Percentiles rank a stretch among this genome's conserved stretches.
These are phyloP conservation scores for Ophiostoma piceae DNA, from an alignment of 2,329 filamentous ascomycete species.

Conservation along the genomic window DNA sequence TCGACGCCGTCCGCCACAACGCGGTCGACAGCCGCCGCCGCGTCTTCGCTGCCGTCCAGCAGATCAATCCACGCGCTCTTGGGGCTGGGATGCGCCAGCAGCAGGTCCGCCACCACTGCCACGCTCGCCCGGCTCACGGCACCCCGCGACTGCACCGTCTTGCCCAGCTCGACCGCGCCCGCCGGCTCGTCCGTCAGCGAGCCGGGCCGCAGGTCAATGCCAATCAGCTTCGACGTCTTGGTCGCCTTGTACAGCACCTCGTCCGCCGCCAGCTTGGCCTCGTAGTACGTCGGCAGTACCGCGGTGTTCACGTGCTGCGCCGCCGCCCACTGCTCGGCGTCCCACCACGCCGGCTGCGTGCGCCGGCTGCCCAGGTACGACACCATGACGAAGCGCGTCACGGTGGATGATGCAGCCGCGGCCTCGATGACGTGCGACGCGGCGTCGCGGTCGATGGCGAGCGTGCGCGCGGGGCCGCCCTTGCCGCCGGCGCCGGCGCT, in stretches of 20 bases:
- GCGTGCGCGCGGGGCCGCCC: slow-evolving; percentile 45
- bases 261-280: slow-evolving; percentile 57
- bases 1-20: slow-evolving; percentile 48
- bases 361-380: slow-evolving; percentile 56
- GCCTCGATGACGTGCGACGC: slow-evolving; percentile 59
- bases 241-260: slow-evolving; percentile 49
- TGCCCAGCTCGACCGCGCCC: slow-evolving; percentile 45
- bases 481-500: slow-evolving; percentile 60
- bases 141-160: slow-evolving; percentile 37
- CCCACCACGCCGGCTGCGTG: slow-evolving; percentile 51
- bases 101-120: slow-evolving; percentile 51
- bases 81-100: slow-evolving; percentile 45
- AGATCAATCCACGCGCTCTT: slow-evolving; percentile 52
- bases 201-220: slow-evolving; percentile 51
- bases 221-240: slow-evolving; percentile 39
- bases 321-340: slow-evolving; percentile 43
- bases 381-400: slow-evolving; percentile 58
- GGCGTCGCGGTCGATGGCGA: slow-evolving; percentile 55
- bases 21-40: slow-evolving; percentile 44
- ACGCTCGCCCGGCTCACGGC: slow-evolving; percentile 54
- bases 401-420: slow-evolving; percentile 33
- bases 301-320: slow-evolving; percentile 39
- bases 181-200: slow-evolving; percentile 45
- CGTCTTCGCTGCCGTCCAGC: slow-evolving; percentile 48
- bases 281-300: slow-evolving; percentile 49